Evolutionary conservation across 805 yeast species (phyloP), one percentile per base, ranked within the genome.

Genomic region (Saturnispora serradocipensis): DNA sequence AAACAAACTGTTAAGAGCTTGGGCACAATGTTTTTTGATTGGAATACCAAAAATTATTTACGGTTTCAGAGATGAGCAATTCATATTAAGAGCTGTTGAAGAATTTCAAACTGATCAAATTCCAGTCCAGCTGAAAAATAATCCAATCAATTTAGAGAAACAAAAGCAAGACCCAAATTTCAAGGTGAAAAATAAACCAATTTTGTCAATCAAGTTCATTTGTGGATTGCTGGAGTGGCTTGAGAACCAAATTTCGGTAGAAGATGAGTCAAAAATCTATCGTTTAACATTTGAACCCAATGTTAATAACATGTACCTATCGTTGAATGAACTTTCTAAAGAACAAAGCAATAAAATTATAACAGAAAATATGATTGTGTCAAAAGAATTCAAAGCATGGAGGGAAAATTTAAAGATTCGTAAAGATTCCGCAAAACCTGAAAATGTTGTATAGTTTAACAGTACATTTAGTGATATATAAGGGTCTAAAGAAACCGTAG

Each of bases 21-120:
- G 99, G 99, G 88, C 95, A 2, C 98, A 89, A 69, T 85, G 96
- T 56, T 93, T 89, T 65, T 71, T 93, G 22, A 73, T 88, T 44
- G 99, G 99, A 4, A 77, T 93, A 20, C 82, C 85, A n/a, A 77
- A 78, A 53, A 75, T 91, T 4, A 76, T 86, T 4, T 87, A 87
- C 62, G 99, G 97, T 0, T 93, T 86, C 67, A 76, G 97, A 58
- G 95, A 88, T 63, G 85, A 85, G 16, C 68, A 79, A 34, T 73
- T 84, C 43, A 65, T 76, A n/a, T 68, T 91, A 51, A 71, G 76
- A 55, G 68, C 83, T 3, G 80, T 87, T 2, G 98, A 93, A 67
- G 81, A 85, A 53, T 89, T 70, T 64, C 72, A 77, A 48, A 84
- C 95, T 0, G 89, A 84, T 36, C 86, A 87, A 56, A 74, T 91